A percentile compares a stretch with the other conserved stretches of the same genome.
phyloP scores from a whole-genome alignment of 768 basidiomycete genomes.

The Suillus brevipes region DNA sequence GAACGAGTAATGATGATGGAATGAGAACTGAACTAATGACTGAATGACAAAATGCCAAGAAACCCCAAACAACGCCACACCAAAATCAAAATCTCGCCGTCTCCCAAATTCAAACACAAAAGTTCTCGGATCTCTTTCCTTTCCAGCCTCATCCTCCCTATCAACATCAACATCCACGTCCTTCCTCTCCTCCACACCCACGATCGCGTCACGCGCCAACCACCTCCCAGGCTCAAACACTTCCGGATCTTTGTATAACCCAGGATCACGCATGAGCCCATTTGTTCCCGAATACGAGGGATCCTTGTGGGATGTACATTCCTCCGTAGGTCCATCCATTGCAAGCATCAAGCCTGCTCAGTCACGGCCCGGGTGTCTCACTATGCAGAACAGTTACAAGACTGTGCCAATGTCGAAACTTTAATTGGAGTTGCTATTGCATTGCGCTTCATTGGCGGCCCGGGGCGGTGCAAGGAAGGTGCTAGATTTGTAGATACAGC shows the following conservation, averaged over 20 bases:
- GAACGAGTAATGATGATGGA: too few relatives aligned
- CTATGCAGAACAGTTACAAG: too few relatives aligned
- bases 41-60: not conserved
- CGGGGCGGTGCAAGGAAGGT: too few relatives aligned
- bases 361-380: too few relatives aligned
- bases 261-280: slow-evolving; percentile 53
- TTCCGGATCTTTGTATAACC: slow-evolving; percentile 35
- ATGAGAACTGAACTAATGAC: not conserved
- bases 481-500: too few relatives aligned
- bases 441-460: too few relatives aligned
- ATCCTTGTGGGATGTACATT: slow-evolving; percentile 61
- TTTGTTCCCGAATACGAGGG: slow-evolving; percentile 65
- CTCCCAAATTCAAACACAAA: not conserved
- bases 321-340: slow-evolving; percentile 57
- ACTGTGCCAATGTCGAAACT: too few relatives aligned
- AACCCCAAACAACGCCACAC: not conserved
- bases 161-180: not conserved
- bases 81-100: not conserved
- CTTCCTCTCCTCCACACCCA: not conserved
- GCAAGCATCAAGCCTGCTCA: too few relatives aligned
- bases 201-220: not conserved
- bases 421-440: too few relatives aligned
- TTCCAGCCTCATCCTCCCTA: not conserved
- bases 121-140: slow-evolving; percentile 34
- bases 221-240: not conserved